Evolutionary conservation across 2,329 filamentous ascomycete species (phyloP).

Genomic region (Dryadomyces quercus-mongolicae): DNA sequence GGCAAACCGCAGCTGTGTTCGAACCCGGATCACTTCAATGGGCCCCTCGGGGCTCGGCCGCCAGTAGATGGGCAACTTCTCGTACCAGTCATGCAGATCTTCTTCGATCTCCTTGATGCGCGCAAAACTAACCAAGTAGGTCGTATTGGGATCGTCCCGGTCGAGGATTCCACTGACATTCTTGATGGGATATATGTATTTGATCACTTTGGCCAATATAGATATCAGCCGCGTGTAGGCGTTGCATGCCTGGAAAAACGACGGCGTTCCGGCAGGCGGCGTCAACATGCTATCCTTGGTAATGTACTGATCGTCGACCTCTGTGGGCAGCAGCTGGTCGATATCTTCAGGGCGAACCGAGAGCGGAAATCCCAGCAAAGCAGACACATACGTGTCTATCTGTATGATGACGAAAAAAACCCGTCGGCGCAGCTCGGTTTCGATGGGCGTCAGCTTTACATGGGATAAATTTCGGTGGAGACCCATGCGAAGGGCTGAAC

Average conservation of each 20-base stretch:
- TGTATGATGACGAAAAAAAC: conserved; percentile 58
- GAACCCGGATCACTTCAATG: conserved; percentile 61
- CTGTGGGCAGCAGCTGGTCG: conserved; percentile 51
- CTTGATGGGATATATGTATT: conserved; percentile 53
- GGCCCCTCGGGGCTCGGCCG: conserved; percentile 68
- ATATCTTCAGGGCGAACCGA: conserved; percentile 52
- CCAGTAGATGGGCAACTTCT: conserved; percentile 59
- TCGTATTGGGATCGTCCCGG: conserved; percentile 23
- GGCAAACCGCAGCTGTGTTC: conserved; percentile 65
- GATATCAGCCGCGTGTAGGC: conserved; percentile 52
- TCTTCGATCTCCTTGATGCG: conserved; percentile 53
- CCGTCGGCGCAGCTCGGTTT: conserved; percentile 50
- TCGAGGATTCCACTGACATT: conserved; percentile 32
- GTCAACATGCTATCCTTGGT: conserved; percentile 42
- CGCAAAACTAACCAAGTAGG: conserved; percentile 51
- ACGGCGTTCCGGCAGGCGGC: conserved; percentile 42
- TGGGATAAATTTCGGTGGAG: conserved; percentile 62
- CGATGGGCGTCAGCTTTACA: conserved; percentile 48
- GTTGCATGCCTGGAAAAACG: conserved; percentile 53
- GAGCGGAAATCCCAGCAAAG: conserved; percentile 53
- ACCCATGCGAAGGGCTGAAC: conserved; percentile 65
- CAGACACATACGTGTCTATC: conserved; percentile 59
- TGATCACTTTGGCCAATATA: conserved; percentile 53
- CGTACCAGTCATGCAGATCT: conserved; percentile 51
- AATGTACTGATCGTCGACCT: conserved; percentile 57